Evolutionary conservation across 768 basidiomycete genomes (phyloP).

Genomic region (Amanita rimosa): DNA sequence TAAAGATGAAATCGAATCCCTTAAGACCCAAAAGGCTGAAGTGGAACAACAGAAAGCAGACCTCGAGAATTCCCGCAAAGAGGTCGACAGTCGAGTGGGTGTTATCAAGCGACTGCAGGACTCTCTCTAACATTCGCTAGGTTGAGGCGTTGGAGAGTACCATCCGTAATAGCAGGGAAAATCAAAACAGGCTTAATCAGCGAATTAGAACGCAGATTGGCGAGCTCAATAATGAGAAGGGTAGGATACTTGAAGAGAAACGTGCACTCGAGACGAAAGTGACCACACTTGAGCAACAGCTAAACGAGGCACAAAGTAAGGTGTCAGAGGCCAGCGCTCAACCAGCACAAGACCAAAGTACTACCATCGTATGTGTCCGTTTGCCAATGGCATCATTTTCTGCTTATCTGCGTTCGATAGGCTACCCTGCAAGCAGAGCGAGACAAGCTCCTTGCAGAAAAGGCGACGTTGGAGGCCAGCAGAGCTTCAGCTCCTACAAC

Average conservation of each 20-base stretch:
- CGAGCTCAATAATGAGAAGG: conserved; percentile 24
- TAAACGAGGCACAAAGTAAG: conserved; percentile 15
- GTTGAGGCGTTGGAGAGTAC: conserved; percentile 30
- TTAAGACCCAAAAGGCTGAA: conserved; percentile 31
- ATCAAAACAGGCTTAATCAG: conserved; percentile 19
- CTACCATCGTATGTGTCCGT: conserved; percentile 22
- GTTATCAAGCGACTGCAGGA: not conserved
- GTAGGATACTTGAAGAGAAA: conserved; percentile 25
- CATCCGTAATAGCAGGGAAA: conserved; percentile 26
- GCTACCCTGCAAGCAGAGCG: conserved; percentile 43
- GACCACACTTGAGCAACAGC: conserved; percentile 24
- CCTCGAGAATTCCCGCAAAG: conserved; percentile 15
- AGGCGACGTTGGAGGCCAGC: conserved; percentile 30
- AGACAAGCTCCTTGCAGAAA: conserved; percentile 52
- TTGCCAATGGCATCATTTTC: not conserved
- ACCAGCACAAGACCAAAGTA: conserved; percentile 19
- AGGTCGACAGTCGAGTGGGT: conserved; percentile 21
- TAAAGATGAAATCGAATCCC: conserved; percentile 54
- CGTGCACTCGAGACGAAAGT: conserved; percentile 25
- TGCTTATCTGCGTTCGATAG: conserved; percentile 19
- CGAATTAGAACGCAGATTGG: conserved; percentile 18
- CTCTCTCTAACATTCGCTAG: conserved; percentile 15
- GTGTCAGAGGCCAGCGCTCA: conserved; percentile 13
- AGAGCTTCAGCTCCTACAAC: conserved; percentile 13
- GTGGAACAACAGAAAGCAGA: conserved; percentile 16